phyloP scores from a whole-genome alignment of 441 rosid species.

The Brassica balearica region DNA sequence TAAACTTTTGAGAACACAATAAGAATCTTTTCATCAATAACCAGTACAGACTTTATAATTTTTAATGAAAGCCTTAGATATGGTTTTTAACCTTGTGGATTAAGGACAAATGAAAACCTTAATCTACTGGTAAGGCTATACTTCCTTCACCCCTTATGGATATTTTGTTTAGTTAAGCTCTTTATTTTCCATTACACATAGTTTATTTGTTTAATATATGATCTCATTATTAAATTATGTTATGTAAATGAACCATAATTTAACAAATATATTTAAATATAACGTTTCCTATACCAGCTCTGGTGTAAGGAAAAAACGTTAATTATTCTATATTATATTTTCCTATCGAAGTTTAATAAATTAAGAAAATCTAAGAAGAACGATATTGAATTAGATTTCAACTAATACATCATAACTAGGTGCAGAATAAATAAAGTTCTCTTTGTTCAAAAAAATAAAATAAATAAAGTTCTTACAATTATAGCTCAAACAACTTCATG shows the following conservation, averaged over 20 bases:
- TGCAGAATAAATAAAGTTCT: not conserved
- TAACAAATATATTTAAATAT: not conserved
- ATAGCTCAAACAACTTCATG: not conserved
- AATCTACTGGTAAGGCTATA: not conserved
- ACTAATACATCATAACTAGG: not conserved
- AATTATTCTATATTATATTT: not conserved
- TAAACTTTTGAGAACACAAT: not conserved
- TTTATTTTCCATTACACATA: not conserved
- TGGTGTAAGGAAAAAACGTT: not conserved
- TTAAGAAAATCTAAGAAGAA: constrained; percentile 1
- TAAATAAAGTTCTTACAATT: not conserved
- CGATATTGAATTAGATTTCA: constrained; percentile 23
- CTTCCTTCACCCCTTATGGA: not conserved
- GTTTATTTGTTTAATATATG: not conserved
- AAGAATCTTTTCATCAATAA: not conserved
- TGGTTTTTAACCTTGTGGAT: not conserved
- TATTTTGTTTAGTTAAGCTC: not conserved
- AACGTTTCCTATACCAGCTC: not conserved
- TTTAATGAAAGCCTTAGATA: not conserved
- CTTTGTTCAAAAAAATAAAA: too few species aligned
- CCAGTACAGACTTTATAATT: not conserved
- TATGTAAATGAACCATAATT: too few species aligned
- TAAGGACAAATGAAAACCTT: not conserved
- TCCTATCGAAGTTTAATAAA: not conserved
- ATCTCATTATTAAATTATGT: not conserved